Conservation (phyloP, 805 yeast species). For the Saccharomyces jurei region DNA sequence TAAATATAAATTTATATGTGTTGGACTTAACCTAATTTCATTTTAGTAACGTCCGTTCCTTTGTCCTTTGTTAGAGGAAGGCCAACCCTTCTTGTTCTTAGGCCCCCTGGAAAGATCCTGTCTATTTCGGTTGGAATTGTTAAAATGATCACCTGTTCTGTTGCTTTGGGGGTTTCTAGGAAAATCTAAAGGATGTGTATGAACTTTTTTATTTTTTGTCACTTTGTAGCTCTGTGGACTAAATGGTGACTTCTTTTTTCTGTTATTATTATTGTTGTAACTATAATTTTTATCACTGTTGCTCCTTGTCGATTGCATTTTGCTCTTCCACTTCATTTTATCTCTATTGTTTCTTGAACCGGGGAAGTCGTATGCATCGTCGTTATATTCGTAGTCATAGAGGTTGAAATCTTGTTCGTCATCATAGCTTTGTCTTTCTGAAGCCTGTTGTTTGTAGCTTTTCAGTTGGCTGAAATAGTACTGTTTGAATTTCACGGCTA, state of each 20-base stretch:
- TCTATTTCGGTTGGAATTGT: background rate
- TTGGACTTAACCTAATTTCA: background rate
- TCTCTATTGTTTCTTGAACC: constrained; percentile 3
- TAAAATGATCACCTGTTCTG: constrained; percentile 1
- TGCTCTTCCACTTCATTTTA: constrained; percentile 8
- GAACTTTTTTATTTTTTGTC: constrained; percentile 5
- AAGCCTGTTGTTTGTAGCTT: constrained; percentile 10
- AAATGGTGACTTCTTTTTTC: background rate
- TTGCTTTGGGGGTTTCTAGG: constrained; percentile 18
- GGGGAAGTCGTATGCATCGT: constrained; percentile 18
- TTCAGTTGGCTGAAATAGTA: constrained; percentile 36
- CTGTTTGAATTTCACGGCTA: constrained; percentile 49
- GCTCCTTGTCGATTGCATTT: constrained; percentile 9
- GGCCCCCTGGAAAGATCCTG: background rate
- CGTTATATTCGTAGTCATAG: constrained; percentile 21
- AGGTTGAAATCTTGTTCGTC: constrained; percentile 13
- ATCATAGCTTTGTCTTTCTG: constrained; percentile 1
- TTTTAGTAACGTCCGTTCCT: background rate
- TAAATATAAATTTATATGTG: constrained; percentile 10
- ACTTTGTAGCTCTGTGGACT: constrained; percentile 7
- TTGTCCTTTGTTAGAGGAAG: constrained; percentile 4
- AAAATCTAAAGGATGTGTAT: constrained; percentile 23
- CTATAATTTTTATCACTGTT: constrained; percentile 15
- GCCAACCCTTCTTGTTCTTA: background rate
- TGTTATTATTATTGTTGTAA: constrained; percentile 7